Evolutionary conservation across 805 yeast species (phyloP), one percentile per base, ranked within the genome.

Genomic region (Candida nanaspora): DNA sequence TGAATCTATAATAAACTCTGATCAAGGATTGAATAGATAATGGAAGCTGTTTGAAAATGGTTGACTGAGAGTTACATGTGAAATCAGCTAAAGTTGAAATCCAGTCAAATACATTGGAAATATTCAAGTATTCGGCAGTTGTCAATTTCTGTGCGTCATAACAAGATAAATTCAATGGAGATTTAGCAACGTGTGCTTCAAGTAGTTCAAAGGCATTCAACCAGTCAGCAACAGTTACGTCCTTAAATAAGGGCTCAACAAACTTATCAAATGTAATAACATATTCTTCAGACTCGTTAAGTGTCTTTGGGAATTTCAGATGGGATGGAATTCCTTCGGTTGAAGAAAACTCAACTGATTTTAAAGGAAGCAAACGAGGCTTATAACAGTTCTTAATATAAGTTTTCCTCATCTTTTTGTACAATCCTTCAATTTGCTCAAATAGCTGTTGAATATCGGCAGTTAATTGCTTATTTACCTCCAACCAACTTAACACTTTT

Each of bases 171-270:
- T 81, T 72, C 10, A 75, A 62, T 27, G 73, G 56, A 0, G 80
- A 70, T 37, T 72, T 78, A 19, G 76, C 75, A 21, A 81, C 75
- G 44, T 82, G 81, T 26, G 75, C 65, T 55, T 89, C 96, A 35
- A 91, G 61, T 1, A 80, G 62, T 52, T 86, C 91, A 56, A 76
- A 84, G 3, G 82, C 74, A 41, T 73, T 72, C 39, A 86, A 67
- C 96, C 97, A 91, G 50, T 89, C 95, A 44, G 74, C 75, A 11
- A 78, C 59, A 11, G 77, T 70, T 27, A 82, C 71, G 10, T 76
- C 71, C 22, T 63, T 66, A 54, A 82, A 79, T 26, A 82, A 67
- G 3, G 74, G 71, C 2, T 73, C 65, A 22, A 85, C 70, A 6
- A 86, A 64, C 15, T 68, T 65, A 59, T 89, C 91, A 43, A 89